Evolutionary conservation across 2,329 filamentous ascomycete species (phyloP).

Genomic region (Fusarium denticulatum): DNA sequence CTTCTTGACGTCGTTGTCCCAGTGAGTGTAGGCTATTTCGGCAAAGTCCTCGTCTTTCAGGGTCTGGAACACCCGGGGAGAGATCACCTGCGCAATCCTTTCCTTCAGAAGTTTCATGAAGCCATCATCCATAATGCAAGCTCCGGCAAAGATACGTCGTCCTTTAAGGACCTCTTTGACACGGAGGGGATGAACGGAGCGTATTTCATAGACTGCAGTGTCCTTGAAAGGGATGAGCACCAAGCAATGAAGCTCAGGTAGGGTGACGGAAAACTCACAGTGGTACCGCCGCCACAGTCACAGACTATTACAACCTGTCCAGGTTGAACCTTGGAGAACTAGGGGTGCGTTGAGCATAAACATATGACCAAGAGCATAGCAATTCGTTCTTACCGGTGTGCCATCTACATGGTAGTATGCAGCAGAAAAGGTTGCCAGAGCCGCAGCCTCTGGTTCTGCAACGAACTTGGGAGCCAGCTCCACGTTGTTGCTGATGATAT

Average conservation of each 20-base stretch:
- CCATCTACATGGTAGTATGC: background rate
- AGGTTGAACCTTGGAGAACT: background rate
- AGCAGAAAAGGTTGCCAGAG: background rate
- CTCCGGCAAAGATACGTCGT: background rate
- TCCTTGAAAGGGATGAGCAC: background rate
- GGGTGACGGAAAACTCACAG: background rate
- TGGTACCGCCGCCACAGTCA: background rate
- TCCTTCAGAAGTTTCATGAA: background rate
- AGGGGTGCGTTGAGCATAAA: background rate
- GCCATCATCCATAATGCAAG: accelerated
- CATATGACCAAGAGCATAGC: background rate
- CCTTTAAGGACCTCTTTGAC: accelerated
- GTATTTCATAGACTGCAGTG: background rate
- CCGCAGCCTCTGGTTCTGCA: background rate
- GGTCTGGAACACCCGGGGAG: background rate
- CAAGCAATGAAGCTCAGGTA: background rate
- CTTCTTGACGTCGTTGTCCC: too few species aligned
- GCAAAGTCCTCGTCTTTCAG: background rate
- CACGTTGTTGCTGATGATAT: background rate
- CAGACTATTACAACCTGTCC: background rate
- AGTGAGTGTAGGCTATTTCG: too few species aligned
- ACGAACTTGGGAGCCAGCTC: background rate
- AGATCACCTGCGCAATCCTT: background rate
- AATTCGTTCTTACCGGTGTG: background rate
- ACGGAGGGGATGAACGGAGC: background rate